Conservation (phyloP, 2,329 filamentous ascomycete genomes). For the Lachnellula occidentalis region DNA sequence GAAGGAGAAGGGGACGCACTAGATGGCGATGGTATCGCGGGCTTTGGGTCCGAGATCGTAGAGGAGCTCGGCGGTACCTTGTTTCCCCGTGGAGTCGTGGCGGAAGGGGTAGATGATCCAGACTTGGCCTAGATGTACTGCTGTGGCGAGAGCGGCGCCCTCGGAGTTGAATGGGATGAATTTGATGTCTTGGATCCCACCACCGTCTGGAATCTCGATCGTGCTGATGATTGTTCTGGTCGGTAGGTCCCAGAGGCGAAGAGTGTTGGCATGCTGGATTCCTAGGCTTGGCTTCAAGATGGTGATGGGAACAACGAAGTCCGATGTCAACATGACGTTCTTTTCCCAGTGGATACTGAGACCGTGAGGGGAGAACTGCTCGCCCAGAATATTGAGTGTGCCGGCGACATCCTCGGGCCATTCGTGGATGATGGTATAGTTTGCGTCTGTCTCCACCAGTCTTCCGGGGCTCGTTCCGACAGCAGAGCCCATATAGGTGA, state of each 20-base stretch:
- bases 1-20: constrained; percentile 31
- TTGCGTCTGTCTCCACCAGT: constrained; percentile 53
- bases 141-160: constrained; percentile 52
- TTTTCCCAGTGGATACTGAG: constrained; percentile 52
- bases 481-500: constrained; percentile 35
- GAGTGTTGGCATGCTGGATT: constrained; percentile 49
- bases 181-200: constrained; percentile 60
- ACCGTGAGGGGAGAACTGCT: constrained; percentile 59
- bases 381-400: constrained; percentile 49
- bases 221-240: constrained; percentile 52
- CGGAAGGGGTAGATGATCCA: constrained; percentile 62
- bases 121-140: constrained; percentile 53
- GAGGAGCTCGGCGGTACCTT: constrained; percentile 52
- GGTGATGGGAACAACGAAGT: constrained; percentile 56
- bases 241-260: constrained; percentile 53
- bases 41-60: constrained; percentile 53
- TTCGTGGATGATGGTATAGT: constrained; percentile 57
- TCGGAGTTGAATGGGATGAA: constrained; percentile 58
- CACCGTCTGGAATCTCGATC: constrained; percentile 53
- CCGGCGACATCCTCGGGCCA: constrained; percentile 52
- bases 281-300: constrained; percentile 54
- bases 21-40: constrained; percentile 52
- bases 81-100: constrained; percentile 47
- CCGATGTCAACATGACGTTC: constrained; percentile 54
- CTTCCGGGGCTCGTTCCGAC: constrained; percentile 53